Conservation (phyloP, 2,329 filamentous ascomycete genomes). For the Alternaria sp. region DNA sequence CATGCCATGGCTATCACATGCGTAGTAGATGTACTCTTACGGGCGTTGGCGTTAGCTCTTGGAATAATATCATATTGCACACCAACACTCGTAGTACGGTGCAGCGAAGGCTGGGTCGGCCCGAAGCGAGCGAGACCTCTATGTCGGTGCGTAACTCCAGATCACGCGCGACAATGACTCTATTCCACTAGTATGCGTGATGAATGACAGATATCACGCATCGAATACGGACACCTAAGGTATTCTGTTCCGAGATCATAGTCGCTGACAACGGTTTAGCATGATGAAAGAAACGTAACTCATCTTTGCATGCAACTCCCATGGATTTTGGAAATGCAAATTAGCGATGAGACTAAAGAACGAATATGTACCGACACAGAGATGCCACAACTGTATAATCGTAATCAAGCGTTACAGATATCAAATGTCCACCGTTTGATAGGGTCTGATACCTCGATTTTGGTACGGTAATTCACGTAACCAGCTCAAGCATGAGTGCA, state of each 20-base stretch:
- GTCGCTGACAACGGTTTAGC: not conserved
- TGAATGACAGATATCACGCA: not conserved
- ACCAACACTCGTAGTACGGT: not conserved
- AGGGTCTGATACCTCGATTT: not conserved
- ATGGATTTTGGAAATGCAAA: not conserved
- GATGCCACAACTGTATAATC: not conserved
- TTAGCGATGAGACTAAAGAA: not conserved
- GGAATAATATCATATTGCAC: conserved; percentile 18
- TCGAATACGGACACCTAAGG: not conserved
- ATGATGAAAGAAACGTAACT: not conserved
- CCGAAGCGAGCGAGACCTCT: not conserved
- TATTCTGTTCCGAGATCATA: not conserved
- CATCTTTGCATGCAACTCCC: not conserved
- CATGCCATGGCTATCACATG: conserved; percentile 13
- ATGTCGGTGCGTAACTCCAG: not conserved
- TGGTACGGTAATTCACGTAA: not conserved
- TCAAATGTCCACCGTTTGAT: not conserved
- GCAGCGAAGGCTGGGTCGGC: not conserved
- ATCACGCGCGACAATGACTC: not conserved
- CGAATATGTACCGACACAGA: not conserved
- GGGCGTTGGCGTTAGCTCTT: conserved; percentile 27
- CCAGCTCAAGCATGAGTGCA: not conserved
- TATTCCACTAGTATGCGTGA: not conserved
- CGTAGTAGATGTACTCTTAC: conserved; percentile 12
- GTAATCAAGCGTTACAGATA: not conserved